Conservation (phyloP, 2,329 filamentous ascomycete species). For the Metarhizium brunneum region DNA sequence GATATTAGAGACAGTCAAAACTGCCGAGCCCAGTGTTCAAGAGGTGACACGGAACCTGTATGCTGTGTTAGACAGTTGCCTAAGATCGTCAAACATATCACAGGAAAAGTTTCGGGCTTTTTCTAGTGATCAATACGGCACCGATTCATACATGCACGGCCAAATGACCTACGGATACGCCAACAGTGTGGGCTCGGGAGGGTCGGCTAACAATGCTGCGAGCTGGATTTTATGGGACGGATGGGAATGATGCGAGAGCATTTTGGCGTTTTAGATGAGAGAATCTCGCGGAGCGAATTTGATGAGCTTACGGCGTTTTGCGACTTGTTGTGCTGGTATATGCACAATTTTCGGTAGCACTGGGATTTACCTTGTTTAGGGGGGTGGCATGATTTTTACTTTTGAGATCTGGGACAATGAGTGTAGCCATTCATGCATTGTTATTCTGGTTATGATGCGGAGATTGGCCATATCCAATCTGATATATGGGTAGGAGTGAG, state of each 20-base stretch:
- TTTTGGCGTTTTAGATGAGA: background rate
- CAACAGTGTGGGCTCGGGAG: constrained; percentile 14
- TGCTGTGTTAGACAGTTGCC: constrained; percentile 33
- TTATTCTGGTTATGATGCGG: background rate
- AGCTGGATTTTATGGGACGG: constrained; percentile 32
- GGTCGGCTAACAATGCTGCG: constrained; percentile 19
- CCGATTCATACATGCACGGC: constrained; percentile 18
- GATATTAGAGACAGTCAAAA: constrained; percentile 36
- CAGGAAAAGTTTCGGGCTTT: constrained; percentile 20
- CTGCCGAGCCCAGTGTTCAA: constrained; percentile 29
- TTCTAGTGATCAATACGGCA: constrained; percentile 2
- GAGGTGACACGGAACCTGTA: constrained; percentile 32
- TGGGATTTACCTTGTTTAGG: too few relatives aligned
- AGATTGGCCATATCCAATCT: background rate
- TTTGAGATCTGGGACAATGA: background rate
- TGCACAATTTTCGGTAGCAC: too few relatives aligned
- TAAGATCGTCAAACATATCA: constrained; percentile 33
- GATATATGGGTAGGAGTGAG: background rate
- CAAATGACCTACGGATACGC: constrained; percentile 22
- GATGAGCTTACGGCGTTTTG: background rate
- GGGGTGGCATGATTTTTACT: too few relatives aligned
- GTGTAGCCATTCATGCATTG: background rate
- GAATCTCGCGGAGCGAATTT: background rate
- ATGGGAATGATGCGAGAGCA: constrained; percentile 21
- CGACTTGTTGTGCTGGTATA: too few relatives aligned